Evolutionary conservation across 352 stramenopile species (phyloP), one percentile per base, ranked within the genome.

Genomic region (Pythium graminicola): DNA sequence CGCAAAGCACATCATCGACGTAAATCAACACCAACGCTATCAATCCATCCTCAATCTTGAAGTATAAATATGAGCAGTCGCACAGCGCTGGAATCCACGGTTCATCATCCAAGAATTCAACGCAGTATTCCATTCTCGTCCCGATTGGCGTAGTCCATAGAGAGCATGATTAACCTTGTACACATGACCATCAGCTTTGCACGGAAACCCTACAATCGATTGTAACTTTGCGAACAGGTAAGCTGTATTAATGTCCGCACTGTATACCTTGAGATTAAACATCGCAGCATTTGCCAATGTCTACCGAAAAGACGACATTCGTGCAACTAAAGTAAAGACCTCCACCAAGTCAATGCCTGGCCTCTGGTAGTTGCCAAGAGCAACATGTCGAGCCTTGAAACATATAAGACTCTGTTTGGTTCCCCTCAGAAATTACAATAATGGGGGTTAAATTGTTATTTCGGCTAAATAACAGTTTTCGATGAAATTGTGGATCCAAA

Each of bases 161-260:
- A 62, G 36, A 19, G 33, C 54, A 14, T 47, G 35, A 3, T 16
- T 2, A 4, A 47, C 9, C 38, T 20, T 20, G 13, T 24, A 44
- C 3, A 2, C 6, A n/a, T 40, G 33, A 11, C 42, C 42, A 7
- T 45, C 16, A 3, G 8, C 29, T 13, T 38, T 33, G 14, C 54
- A 48, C 22, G 43, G 54, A 41, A 57, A 62, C 5, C 44, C 51
- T 6, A 46, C 41, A 14, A 51, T 50, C 4, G 4, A 1, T 0
- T 13, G 8, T 2, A 59, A 56, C 19, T 57, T 23, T 4, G 29
- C 20, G 8, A 62, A 50, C 24, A 54, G 19, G 22, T 62, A 62
- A 2, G 54, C 44, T 3, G 54, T 61, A 33, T 61, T 61, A 9
- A 53, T 49, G 13, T 61, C 54, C 1, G n/a, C 53, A 33, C 20